Evolutionary conservation across 257 asterid species (phyloP).

Genomic region (Penstemon eatonii): DNA sequence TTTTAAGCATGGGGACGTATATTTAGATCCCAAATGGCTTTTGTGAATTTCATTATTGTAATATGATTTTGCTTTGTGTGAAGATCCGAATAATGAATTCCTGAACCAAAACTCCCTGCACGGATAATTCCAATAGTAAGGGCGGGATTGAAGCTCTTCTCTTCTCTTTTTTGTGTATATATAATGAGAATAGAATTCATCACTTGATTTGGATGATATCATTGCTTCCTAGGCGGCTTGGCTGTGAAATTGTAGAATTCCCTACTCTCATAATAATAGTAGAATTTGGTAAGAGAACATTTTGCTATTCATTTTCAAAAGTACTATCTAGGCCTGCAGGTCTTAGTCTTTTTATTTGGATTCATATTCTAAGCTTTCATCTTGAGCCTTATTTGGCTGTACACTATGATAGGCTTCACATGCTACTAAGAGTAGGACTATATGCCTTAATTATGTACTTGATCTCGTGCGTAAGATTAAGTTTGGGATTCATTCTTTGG

Average conservation of each 20-base stretch:
- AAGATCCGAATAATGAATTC: conserved; percentile 7
- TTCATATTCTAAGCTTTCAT: conserved; percentile 13
- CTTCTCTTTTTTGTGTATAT: neutral
- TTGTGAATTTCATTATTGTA: neutral
- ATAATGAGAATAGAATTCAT: conserved; percentile 1
- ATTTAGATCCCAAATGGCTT: neutral
- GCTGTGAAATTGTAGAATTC: conserved; percentile 1
- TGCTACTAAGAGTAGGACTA: conserved; percentile 18
- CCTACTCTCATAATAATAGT: neutral
- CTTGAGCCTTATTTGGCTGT: conserved; percentile 22
- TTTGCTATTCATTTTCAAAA: conserved; percentile 2
- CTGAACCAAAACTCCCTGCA: conserved; percentile 7
- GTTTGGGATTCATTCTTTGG: conserved; percentile 13
- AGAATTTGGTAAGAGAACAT: neutral
- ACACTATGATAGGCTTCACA: neutral
- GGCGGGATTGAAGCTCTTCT: neutral
- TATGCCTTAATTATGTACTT: conserved; percentile 9
- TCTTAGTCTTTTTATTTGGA: conserved; percentile 5
- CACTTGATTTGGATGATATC: neutral
- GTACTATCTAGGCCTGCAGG: conserved; percentile 12
- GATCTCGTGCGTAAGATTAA: conserved; percentile 1
- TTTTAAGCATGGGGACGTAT: neutral
- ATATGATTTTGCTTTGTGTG: neutral
- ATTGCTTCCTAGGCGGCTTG: neutral
- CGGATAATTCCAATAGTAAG: neutral